phyloP scores from a whole-genome alignment of 73 alveolate species.

The Paramecium sexaurelia region DNA sequence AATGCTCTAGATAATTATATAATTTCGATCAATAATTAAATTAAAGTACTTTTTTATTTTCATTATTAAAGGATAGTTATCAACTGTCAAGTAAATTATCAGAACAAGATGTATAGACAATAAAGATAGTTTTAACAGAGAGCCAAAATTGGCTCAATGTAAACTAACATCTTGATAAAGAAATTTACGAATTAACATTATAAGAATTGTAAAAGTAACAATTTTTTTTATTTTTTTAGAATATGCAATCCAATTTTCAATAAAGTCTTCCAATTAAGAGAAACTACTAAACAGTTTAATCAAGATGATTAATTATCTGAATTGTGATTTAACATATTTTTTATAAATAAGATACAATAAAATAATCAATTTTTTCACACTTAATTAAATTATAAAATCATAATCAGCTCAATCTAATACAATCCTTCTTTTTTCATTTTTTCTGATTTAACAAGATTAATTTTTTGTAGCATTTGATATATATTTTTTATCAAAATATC shows the following conservation, averaged over 20 bases:
- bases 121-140: background rate
- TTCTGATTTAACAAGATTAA: no score
- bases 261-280: background rate
- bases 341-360: no score
- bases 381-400: no score
- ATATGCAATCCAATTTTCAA: background rate
- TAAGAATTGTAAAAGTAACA: background rate
- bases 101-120: background rate
- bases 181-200: background rate
- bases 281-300: background rate
- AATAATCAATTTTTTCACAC: no score
- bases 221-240: background rate
- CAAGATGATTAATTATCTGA: no score
- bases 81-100: background rate
- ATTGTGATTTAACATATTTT: no score
- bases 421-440: no score
- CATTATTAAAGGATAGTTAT: background rate
- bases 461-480: no score
- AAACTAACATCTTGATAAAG: background rate
- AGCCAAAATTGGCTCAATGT: background rate
- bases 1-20: conserved; percentile 57
- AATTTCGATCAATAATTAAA: background rate
- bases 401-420: no score
- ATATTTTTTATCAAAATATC: no score
- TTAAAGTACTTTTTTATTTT: background rate